These are phyloP conservation scores for Xylariales sp. DNA, from an alignment of 2,329 filamentous ascomycete genomes.

Conservation along the genomic window DNA sequence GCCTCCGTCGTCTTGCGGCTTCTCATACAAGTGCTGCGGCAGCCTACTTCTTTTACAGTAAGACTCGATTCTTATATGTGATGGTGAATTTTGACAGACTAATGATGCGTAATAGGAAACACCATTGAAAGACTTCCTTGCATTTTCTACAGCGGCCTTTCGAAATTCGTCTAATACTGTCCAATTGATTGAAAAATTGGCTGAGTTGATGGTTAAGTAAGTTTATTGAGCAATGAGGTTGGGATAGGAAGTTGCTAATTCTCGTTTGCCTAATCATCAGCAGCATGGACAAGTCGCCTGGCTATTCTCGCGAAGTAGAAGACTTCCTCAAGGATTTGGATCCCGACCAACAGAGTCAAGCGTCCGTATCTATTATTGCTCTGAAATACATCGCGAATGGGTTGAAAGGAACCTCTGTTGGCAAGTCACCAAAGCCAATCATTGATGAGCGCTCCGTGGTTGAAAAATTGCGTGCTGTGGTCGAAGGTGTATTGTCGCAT, in stretches of 20 bases:
- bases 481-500: slow-evolving; percentile 15
- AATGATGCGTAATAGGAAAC: slow-evolving; percentile 24
- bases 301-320: slow-evolving; percentile 18
- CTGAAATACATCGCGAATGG: slow-evolving; percentile 18
- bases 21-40: slow-evolving; percentile 21
- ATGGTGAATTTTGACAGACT: too few species aligned
- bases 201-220: slow-evolving; percentile 21
- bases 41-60: slow-evolving; percentile 27
- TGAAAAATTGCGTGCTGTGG: slow-evolving; percentile 16
- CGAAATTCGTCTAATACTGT: slow-evolving; percentile 10
- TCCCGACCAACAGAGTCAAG: slow-evolving; percentile 6
- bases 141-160: slow-evolving; percentile 15
- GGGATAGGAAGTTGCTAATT: too few species aligned
- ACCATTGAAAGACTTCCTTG: slow-evolving; percentile 22
- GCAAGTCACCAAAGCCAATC: slow-evolving; percentile 7
- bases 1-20: slow-evolving; percentile 18
- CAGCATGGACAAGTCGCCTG: slow-evolving; percentile 16
- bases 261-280: slow-evolving; percentile 22
- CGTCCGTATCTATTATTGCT: slow-evolving; percentile 16
- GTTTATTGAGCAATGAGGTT: neutral
- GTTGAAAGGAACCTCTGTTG: slow-evolving; percentile 11
- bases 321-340: slow-evolving; percentile 16
- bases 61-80: too few species aligned
- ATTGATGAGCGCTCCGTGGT: slow-evolving; percentile 9
- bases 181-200: slow-evolving; percentile 18